Base-by-base conservation (phyloP, 345 rosid species). In the Viola odorata region DNA sequence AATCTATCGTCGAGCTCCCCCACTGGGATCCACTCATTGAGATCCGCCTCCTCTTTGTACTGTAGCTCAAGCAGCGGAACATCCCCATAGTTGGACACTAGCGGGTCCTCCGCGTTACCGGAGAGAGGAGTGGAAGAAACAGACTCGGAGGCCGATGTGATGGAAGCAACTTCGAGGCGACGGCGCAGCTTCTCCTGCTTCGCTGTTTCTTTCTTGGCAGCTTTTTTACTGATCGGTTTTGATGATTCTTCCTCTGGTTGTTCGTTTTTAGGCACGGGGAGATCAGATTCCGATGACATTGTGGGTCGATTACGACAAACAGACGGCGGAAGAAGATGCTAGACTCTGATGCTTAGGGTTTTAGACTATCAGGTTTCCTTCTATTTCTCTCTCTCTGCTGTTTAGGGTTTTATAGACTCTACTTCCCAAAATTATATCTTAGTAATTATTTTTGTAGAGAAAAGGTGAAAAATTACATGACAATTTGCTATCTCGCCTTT, bases 171-270 rank as follows among this genome's bases (percentile, higher is more conserved):
- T 55, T 83, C 95, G 70, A 79, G 81, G 32, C 80, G 85, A 66
- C 91, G 94, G 4, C 89, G 91, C 14, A 76, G 42, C 76, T 88
- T 91, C 73, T 86, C 96, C 42, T 70, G 81, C 76, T 83, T 91
- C 44, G 85, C 87, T 0, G 96, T 91, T 75, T 83, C 91, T 61
- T 91, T 91, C 75, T 91, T 91, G 5, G 97, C 85, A 1, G 88
- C 91, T 57, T 91, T 91, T 73, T 88, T 91, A 80, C 94, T 88
- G 17, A 73, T 41, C 15, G 71, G 45, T 37, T 78, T 72, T 13
- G 72, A 65, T n/a, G n/a, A n/a, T n/a, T n/a, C n/a, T n/a, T n/a
- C n/a, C n/a, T n/a, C n/a, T n/a, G n/a, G n/a, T n/a, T n/a, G n/a
- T n/a, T n/a, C n/a, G n/a, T n/a, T n/a, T n/a, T n/a, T n/a, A n/a